These are phyloP conservation scores for Dictyostelium purpureum DNA, from an alignment of 78 protist species.

Conservation along the genomic window DNA sequence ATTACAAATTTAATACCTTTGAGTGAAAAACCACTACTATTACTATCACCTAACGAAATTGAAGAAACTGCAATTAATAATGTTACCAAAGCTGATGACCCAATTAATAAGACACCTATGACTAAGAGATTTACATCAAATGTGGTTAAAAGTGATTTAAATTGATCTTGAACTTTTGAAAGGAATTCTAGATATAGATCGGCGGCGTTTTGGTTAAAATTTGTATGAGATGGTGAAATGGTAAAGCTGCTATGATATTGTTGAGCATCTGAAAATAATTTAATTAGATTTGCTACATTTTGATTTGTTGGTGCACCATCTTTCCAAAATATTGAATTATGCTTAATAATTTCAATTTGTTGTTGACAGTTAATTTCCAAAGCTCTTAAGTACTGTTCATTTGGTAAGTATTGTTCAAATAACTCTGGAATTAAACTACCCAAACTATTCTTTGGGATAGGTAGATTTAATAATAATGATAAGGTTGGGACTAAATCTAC, in stretches of 20 bases:
- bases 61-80: constrained; percentile 30
- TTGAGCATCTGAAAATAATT: constrained; percentile 44
- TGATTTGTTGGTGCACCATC: constrained; percentile 22
- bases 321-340: constrained; percentile 66
- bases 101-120: constrained; percentile 53
- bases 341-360: constrained; percentile 45
- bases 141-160: constrained; percentile 10
- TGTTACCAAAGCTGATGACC: constrained; percentile 65
- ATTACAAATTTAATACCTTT: constrained; percentile 52
- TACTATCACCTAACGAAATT: constrained; percentile 14
- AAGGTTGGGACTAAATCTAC: constrained; percentile 89
- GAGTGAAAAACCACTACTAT: neutral
- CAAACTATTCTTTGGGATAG: constrained; percentile 81
- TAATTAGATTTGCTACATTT: neutral
- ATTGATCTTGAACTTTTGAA: constrained; percentile 16
- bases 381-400: constrained; percentile 49
- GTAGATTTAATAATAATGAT: constrained; percentile 82
- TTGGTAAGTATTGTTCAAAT: constrained; percentile 49
- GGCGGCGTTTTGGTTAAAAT: constrained; percentile 51
- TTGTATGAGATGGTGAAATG: constrained; percentile 35
- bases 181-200: constrained; percentile 23
- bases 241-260: constrained; percentile 54
- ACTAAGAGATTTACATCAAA: constrained; percentile 46
- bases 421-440: constrained; percentile 79
- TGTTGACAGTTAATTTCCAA: constrained; percentile 80